Base-by-base conservation (phyloP, 768 basidiomycete species). In the Pulveroboletus ravenelii region DNA sequence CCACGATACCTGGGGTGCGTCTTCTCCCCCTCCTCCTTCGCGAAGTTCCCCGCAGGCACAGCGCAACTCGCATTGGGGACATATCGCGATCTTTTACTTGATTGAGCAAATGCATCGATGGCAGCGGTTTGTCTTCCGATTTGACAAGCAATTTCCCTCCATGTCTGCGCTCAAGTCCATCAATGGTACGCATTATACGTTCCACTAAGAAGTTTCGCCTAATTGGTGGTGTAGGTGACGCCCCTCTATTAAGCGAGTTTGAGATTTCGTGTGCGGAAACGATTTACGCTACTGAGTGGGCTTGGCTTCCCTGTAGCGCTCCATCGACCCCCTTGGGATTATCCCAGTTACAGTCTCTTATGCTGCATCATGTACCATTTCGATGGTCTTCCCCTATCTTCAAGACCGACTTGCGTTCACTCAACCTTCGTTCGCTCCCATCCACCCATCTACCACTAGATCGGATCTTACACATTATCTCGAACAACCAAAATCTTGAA, bases 21-120 rank as follows among this genome's bases (percentile, higher is more conserved):
- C 70, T 10, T 56, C 63, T 18, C 62, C 66, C 0, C 61, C 67
- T 2, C 55, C 58, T 14, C 48, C 69, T 18, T 54, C 59, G 15
- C 62, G 67, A 15, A 61, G 54, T n/a, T 52, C 38, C 6, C 65
- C 65, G 2, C 67, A 69, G 41, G 13, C 72, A 41, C 66, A 76
- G 53, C 72, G 74, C 15, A 83, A 78, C 54, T 75, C 79, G 53
- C 83, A 87, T 48, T 91, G 88, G 88, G 88, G 87, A 0, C 81
- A 88, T 56, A 85, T 91, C 30, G 85, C 84, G 0, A 80, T 90
- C 40, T 89, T 77, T 64, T 91, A 90, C 62, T 68, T 91, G 18
- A 81, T 84, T 2, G 80, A 87, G 57, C 85, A 89, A 63, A 89
- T 89, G 81, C 81, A 81, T 55, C 78, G 88, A 27, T 91, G 88